A percentile compares a stretch with the other conserved stretches of the same genome.
Evolutionary conservation across 164 flowering plant species (phyloP).

Genomic region (Nymphaea thermarum): DNA sequence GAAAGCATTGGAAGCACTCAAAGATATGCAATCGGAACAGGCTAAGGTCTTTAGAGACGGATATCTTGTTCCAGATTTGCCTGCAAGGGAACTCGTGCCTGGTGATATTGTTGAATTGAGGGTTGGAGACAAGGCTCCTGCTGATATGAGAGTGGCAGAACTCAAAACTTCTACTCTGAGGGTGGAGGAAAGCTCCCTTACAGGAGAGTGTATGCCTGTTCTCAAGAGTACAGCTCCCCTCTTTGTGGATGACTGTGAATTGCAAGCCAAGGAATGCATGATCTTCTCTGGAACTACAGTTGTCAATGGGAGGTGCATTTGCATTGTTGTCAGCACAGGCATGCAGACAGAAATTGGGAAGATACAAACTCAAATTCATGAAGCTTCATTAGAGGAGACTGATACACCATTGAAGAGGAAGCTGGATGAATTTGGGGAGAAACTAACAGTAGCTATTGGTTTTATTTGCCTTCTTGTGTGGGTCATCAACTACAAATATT

Average conservation of each 20-base stretch:
- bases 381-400: constrained; percentile 70
- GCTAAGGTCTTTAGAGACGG: constrained; percentile 76
- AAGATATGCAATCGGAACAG: constrained; percentile 80
- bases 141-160: constrained; percentile 73
- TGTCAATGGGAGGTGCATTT: constrained; percentile 68
- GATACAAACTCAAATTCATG: constrained; percentile 81
- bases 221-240: constrained; percentile 41
- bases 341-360: constrained; percentile 88
- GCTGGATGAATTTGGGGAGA: constrained; percentile 79
- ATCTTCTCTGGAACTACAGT: constrained; percentile 87
- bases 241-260: constrained; percentile 58
- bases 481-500: constrained; percentile 75
- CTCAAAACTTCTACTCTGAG: constrained; percentile 67
- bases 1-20: constrained; percentile 81
- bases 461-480: constrained; percentile 68
- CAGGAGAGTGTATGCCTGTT: constrained; percentile 90
- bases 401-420: constrained; percentile 84
- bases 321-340: constrained; percentile 58
- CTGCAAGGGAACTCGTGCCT: constrained; percentile 78
- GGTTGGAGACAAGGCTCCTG: constrained; percentile 85
- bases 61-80: constrained; percentile 49
- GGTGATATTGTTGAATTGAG: constrained; percentile 80
- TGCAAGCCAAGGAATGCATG: constrained; percentile 85
- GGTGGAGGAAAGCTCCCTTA: constrained; percentile 85
- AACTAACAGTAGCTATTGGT: constrained; percentile 70